phyloP scores from a whole-genome alignment of 2,329 filamentous ascomycete species.

The Fusarium brevicatenulatum region DNA sequence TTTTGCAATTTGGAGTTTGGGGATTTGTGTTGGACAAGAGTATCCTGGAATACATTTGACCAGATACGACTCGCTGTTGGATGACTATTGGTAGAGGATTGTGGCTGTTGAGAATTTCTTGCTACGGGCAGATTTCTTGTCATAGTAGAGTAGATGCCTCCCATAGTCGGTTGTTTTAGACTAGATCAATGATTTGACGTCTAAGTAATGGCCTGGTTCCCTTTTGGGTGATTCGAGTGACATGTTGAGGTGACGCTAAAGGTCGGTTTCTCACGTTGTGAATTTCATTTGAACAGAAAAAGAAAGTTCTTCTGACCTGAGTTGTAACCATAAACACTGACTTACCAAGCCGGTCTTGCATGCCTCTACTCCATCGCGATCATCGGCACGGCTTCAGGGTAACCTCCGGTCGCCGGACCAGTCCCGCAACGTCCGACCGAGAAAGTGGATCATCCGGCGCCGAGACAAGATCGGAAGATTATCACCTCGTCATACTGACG shows the following conservation, averaged over 20 bases:
- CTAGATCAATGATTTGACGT: background rate
- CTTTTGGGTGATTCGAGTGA: fast-evolving
- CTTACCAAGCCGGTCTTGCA: too few relatives aligned
- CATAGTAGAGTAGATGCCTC: background rate
- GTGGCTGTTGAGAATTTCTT: background rate
- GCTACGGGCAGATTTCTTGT: background rate
- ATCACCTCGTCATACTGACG: conserved; percentile 38
- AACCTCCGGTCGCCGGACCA: background rate
- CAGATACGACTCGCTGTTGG: background rate
- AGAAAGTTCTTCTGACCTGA: too few relatives aligned
- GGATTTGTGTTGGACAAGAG: background rate
- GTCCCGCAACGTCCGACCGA: background rate
- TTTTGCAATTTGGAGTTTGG: background rate
- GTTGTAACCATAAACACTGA: too few relatives aligned
- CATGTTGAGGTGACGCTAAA: fast-evolving
- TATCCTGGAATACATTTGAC: background rate
- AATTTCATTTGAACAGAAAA: background rate
- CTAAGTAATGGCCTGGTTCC: fast-evolving
- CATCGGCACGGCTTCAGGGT: background rate
- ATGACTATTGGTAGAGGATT: background rate
- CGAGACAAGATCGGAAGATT: conserved; percentile 13
- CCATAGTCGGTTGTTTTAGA: background rate
- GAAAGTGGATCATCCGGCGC: conserved; percentile 14
- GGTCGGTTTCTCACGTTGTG: background rate
- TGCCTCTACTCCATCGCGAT: too few relatives aligned